Evolutionary conservation across 2,329 filamentous ascomycete genomes (phyloP).

Genomic region (Calycina herbarum): DNA sequence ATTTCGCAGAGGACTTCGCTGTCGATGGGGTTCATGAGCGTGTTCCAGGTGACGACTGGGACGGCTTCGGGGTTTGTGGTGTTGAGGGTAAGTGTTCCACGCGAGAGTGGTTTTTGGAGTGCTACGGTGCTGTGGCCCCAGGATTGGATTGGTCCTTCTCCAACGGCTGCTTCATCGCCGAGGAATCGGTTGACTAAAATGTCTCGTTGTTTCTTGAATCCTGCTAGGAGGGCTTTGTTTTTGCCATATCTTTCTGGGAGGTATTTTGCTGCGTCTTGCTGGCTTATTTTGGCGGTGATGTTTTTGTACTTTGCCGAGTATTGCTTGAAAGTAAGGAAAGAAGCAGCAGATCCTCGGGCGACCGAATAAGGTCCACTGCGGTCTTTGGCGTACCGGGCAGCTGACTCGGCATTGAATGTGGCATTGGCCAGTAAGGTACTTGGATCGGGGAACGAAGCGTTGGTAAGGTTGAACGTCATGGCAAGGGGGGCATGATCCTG

Average conservation of each 20-base stretch:
- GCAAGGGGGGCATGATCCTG: conserved; percentile 6
- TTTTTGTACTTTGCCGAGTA: conserved; percentile 7
- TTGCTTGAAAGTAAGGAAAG: conserved; percentile 10
- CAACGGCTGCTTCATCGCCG: conserved; percentile 7
- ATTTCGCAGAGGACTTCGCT: conserved; percentile 14
- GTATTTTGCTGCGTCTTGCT: conserved; percentile 6
- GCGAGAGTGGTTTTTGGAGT: conserved; percentile 12
- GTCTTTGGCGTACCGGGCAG: background rate
- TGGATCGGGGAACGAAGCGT: conserved; percentile 7
- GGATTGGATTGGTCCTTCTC: conserved; percentile 10
- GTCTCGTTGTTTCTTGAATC: conserved; percentile 12
- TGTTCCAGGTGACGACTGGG: conserved; percentile 15
- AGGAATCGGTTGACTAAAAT: conserved; percentile 11
- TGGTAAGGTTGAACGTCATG: conserved; percentile 13
- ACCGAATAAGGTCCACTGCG: conserved; percentile 9
- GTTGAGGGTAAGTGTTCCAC: conserved; percentile 10
- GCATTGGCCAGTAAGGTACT: conserved; percentile 6
- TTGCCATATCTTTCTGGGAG: conserved; percentile 10
- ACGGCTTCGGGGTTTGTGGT: conserved; percentile 14
- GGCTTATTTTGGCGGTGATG: conserved; percentile 9
- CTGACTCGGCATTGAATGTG: conserved; percentile 11
- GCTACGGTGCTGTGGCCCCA: background rate
- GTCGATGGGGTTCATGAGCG: conserved; percentile 15
- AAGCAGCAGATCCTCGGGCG: conserved; percentile 4
- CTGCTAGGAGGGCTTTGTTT: conserved; percentile 6